Evolutionary conservation across 1,284 basidiomycete genomes (phyloP), one percentile per base, ranked within the genome.

Genomic region (Apiotrichum veenhuisii): DNA sequence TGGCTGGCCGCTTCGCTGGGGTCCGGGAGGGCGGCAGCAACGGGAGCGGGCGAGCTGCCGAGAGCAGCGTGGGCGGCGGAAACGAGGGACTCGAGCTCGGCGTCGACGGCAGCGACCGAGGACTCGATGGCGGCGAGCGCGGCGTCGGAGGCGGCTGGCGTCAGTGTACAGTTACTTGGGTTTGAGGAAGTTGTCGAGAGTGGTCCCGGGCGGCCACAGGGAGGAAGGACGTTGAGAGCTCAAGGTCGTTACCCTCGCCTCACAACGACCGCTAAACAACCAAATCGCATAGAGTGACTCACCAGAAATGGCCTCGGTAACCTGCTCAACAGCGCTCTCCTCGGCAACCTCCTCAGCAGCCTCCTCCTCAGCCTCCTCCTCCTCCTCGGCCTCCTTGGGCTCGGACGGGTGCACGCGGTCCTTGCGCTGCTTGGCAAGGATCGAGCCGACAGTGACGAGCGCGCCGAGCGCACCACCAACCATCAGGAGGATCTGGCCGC

Each of bases 1-100:
- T 79, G 69, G 50, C 41, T 47, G n/a, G 58, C 56, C 3, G 62
- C 55, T 43, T 63, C 53, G 15, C 42, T 42, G 14, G 45, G 50
- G 38, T 45, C 37, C 8, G 56, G 46, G 9, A 49, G 20, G 33
- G 50, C 25, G n/a, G 37, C 43, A 12, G 40, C 51, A 14, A 30
- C 34, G 23, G 23, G 42, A 12, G 51, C 34, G n/a, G 40, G 34
- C 5, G 30, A 30, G 18, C 15, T 36, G 23, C n/a, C 49, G 49
- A 61, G 55, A 9, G 59, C 59, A 34, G 37, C 41, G 48, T 60
- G 55, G 33, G 59, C 54, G n/a, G 53, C 52, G 20, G 44, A 44
- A 22, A 60, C 46, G 22, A 60, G 52, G 5, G 37, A 27, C 18
- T 40, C 33, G 15, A 60, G 46, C 25, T 44, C 55, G 41, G 20